Evolutionary conservation across 73 alveolate species (phyloP).

Genomic region (Paramecium tetraurelia): DNA sequence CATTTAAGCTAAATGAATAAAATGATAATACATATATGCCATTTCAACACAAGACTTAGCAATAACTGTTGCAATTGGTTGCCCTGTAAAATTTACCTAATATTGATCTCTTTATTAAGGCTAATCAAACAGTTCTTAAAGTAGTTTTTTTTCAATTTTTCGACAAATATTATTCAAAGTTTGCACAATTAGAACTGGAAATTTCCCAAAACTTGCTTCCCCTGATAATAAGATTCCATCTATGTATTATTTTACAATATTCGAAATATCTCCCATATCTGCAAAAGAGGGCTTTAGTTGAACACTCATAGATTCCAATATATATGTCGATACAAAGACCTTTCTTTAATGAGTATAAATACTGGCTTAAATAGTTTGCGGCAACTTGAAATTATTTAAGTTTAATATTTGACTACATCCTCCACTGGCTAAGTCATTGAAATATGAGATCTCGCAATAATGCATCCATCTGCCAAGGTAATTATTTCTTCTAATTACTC

Average conservation of each 20-base stretch:
- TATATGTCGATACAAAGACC: constrained; percentile 21
- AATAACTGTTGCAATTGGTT: constrained; percentile 35
- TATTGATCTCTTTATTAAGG: not conserved
- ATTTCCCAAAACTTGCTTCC: constrained; percentile 42
- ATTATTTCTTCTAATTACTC: not conserved
- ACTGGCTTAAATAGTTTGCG: constrained; percentile 25
- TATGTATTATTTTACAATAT: constrained; percentile 27
- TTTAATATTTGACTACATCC: constrained; percentile 33
- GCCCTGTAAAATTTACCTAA: not conserved
- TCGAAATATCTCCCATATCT: constrained; percentile 49
- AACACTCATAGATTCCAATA: constrained; percentile 37
- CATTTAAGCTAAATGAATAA: not conserved
- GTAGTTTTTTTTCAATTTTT: not conserved
- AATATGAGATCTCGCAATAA: constrained; percentile 28
- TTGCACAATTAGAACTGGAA: not conserved
- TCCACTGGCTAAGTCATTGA: constrained; percentile 26
- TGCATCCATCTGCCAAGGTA: not conserved
- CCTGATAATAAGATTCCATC: constrained; percentile 41
- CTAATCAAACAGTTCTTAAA: not conserved
- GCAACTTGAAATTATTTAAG: not conserved
- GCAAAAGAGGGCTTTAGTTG: constrained; percentile 1
- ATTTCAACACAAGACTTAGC: constrained; percentile 38
- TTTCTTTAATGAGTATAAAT: not conserved
- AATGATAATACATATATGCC: not conserved
- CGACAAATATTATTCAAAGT: not conserved